Evolutionary conservation across 306 rosid species (phyloP), one percentile per base, ranked within the genome.

Genomic region (Calophaca sinica): DNA sequence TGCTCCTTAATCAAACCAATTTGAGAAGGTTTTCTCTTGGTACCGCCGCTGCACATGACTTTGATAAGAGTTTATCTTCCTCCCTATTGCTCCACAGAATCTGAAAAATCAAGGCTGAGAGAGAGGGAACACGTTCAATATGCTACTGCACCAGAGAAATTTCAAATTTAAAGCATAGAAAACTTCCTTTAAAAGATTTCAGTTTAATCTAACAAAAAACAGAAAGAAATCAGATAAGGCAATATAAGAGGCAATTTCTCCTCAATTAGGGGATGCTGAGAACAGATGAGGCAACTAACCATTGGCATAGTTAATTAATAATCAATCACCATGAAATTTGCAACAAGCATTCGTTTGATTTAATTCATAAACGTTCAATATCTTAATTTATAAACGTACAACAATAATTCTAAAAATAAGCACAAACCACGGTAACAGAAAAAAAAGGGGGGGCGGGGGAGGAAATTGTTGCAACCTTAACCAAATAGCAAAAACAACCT

Each of bases 21-120:
- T 58, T 86, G 50, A 75, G 82, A 55, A 70, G 91, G 87, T 50
- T 88, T 81, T 80, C 71, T 81, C 84, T 81, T 81, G 2, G 93
- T 79, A 81, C 91, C 90, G 70, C 85, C 91, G 74, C 85, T 86
- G 83, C 94, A 93, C 94, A 88, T 89, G 84, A 83, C 79, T 79
- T 61, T 29, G 2, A 28, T 67, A 5, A 35, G 4, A n/a, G 45
- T 3, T 35, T 33, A 78, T 10, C 63, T 54, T 51, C 55, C 36
- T 33, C 15, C 1, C 44, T 64, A 62, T 51, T 29, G 63, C 57
- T 68, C 51, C 50, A 74, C 53, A 76, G 42, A 65, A 74, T 61
- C 77, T 20, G 26, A 84, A 73, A 77, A 68, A 72, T 52, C 32
- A 60, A 6, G 53, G 10, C 52, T 31, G 48, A 42, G 1, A 42